Base-by-base conservation (phyloP, 2,329 filamentous ascomycete genomes). In the Talaromyces sp. region DNA sequence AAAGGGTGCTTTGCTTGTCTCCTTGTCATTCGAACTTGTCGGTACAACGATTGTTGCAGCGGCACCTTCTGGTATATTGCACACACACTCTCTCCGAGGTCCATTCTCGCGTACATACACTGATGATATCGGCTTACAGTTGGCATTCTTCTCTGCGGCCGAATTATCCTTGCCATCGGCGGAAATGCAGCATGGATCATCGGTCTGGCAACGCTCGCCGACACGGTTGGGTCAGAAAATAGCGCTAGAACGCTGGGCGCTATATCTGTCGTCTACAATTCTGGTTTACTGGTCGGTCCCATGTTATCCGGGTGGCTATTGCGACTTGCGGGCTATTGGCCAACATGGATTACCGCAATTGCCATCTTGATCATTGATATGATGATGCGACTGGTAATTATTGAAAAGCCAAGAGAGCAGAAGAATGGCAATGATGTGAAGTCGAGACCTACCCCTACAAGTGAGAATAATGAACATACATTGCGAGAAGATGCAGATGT, bases 141-240 rank as follows among this genome's bases (percentile, higher is more conserved):
- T 4, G 68, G 66, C 63, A 62, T 65, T 7, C 68, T 74, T 39
- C 69, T 73, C 37, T 7, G 70, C 8, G 75, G 75, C 13, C 70
- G 74, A 4, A 60, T 74, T 52, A 19, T 77, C 11, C 75, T 77
- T 58, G 69, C 69, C 2, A 64, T 74, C 11, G 69, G 71, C 5
- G 73, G 74, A 8, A 69, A 71, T 3, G 71, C 67, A 6, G 67
- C 71, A n/a, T 77, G 75, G 75, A 73, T 75, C 7, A 69, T 76
- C 33, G 74, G 74, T 9, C 67, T 76, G 27, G 71, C 74, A 4
- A 70, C 71, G 1, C 56, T 75, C 11, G 69, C 70, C 22, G 73
- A 76, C 37, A 74, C 69, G 37, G 70, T 75, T 31, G 69, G 67
- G 1, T 63, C 64, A 13, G 68, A 72, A 8, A 64, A 73, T 27